Base-by-base conservation (phyloP, 805 yeast genomes). In the Cyberlindnera xishuangbannaensis region DNA sequence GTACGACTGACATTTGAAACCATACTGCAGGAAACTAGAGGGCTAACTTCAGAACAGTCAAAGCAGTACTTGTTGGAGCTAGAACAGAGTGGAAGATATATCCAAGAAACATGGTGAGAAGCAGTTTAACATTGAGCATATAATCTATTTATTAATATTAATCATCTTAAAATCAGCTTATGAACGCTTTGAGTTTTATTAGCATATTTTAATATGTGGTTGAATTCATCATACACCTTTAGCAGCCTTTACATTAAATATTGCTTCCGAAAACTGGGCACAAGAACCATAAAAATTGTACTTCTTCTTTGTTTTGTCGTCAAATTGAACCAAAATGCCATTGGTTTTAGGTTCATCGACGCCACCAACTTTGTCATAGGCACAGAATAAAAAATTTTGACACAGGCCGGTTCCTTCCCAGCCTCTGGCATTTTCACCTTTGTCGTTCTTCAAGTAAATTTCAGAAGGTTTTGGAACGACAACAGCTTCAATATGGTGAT, bases 31-130 rank as follows among this genome's bases (percentile, higher is more conserved):
- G 74, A 73, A 43, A 56, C 61, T 39, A 67, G 63, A 1, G 57
- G 57, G 14, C 46, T 68, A 25, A 53, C 57, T 7, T 65, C 65
- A 4, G 65, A 64, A 5, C 61, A 57, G 15, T 77, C 85, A 0
- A 71, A 67, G 14, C 47, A 58, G n/a, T 73, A 64, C 48, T 53
- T 83, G 25, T 43, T 71, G 11, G 61, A 59, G 3, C 66, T 86
- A 71, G 95, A 87, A 50, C 69, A 65, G 39, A 51, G 55, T 12
- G 74, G 78, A 6, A 64, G 83, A 44, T 88, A 85, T 50, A 61
- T 84, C 28, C 95, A 88, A 58, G 97, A 88, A 51, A 84, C 95
- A 0, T 88, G 96, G 96, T 88, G 51, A 56, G 19, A 7, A 13
- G 3, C 29, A n/a, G n/a, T n/a, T n/a, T n/a, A n/a, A 14, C 27